Base-by-base conservation (phyloP, 78 protist genomes). In the Creolimax fragrantissima region DNA sequence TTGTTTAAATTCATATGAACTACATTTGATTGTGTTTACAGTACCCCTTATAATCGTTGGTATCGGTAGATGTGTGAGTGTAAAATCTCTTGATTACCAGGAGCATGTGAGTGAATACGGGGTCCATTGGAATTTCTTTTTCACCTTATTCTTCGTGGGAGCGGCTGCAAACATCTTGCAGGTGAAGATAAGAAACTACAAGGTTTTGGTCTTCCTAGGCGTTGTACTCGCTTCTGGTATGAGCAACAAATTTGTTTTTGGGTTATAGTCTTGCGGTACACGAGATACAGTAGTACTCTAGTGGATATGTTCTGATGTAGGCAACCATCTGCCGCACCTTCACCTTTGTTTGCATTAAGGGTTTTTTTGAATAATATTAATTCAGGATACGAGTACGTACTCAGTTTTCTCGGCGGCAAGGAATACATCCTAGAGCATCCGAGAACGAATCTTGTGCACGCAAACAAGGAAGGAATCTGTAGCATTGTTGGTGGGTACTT, bases 121-220 rank as follows among this genome's bases (percentile, higher is more conserved):
- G 42, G 94, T 94, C 36, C 99, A 97, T 84, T 97, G 98, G 97
- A 97, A 97, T 81, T 97, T 97, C 95, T 97, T 97, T 96, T 95
- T 97, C 81, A 95, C 97, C 17, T 83, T 97, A n/a, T 96, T 96
- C 43, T 74, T 95, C 17, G 91, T 96, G 39, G 67, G 96, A 2
- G 2, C 43, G 6, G 11, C 43, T 24, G 11, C 88, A 17, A 36
- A 11, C 42, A 24, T 84, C 17, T 17, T 39, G 88, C 39, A 39
- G 83, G 17, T 36, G 17, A n/a, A n/a, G n/a, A n/a, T n/a, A n/a
- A n/a, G n/a, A n/a, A n/a, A n/a, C n/a, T n/a, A n/a, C n/a, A n/a
- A n/a, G n/a, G n/a, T n/a, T n/a, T 17, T 84, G 83, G 11, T 84
- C n/a, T 17, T 36, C 42, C 88, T 11, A 35, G n/a, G 83, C 42